Percentiles rank a stretch among this genome's conserved stretches.
These are phyloP conservation scores for Nevesoporus exiguus DNA, from an alignment of 768 basidiomycete genomes.

Conservation along the genomic window DNA sequence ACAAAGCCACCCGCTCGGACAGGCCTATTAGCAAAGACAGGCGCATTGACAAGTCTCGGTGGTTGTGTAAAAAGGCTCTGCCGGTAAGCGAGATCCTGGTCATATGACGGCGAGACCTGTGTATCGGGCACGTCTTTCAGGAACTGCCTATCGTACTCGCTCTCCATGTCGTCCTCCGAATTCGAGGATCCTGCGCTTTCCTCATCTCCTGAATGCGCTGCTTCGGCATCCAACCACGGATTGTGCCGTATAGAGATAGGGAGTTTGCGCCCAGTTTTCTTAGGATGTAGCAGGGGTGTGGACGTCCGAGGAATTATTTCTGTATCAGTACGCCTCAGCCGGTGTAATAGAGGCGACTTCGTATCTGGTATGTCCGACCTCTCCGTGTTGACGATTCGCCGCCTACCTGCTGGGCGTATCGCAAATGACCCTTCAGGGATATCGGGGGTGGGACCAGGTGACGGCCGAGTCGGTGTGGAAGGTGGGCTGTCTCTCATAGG, in stretches of 20 bases:
- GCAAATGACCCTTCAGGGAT: conserved; percentile 44
- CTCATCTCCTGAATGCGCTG: conserved; percentile 80
- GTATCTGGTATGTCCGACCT: conserved; percentile 24
- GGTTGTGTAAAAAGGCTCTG: conserved; percentile 72
- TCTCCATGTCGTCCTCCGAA: conserved; percentile 50
- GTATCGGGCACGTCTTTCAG: conserved; percentile 60
- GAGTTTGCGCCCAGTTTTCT: conserved; percentile 20
- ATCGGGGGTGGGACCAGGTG: conserved; percentile 19
- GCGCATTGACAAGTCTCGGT: conserved; percentile 37
- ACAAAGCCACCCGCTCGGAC: conserved; percentile 41
- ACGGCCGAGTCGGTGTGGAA: conserved; percentile 30
- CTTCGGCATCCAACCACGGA: conserved; percentile 64
- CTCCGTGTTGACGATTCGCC: conserved; percentile 13
- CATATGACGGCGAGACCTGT: conserved; percentile 67
- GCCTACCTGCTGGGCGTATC: conserved; percentile 39
- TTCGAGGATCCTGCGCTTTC: conserved; percentile 59
- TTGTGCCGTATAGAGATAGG: conserved; percentile 37
- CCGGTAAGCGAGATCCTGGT: conserved; percentile 68
- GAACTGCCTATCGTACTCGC: conserved; percentile 67
- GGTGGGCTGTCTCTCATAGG: conserved; percentile 32
- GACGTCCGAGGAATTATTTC: conserved; percentile 19
- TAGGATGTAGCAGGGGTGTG: conserved; percentile 23
- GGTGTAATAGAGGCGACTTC: conserved; percentile 32
- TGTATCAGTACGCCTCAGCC: conserved; percentile 28
- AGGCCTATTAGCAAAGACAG: conserved; percentile 54